Evolutionary conservation across 1,284 basidiomycete species (phyloP).

Genomic region (Austroboletus novae-zelandiae): DNA sequence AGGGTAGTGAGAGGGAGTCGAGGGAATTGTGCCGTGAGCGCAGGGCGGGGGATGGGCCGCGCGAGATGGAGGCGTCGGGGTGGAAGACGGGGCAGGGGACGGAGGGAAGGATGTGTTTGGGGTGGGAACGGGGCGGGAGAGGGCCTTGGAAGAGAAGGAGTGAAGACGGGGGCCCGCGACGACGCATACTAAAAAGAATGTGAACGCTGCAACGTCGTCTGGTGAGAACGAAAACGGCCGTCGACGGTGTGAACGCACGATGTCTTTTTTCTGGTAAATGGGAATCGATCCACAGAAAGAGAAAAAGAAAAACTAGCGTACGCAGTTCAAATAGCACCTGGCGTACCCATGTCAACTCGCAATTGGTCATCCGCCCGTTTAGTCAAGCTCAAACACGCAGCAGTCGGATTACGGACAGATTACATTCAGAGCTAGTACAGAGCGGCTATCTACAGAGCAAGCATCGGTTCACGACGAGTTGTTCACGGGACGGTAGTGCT

Average conservation of each 20-base stretch:
- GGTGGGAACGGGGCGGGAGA: conserved; percentile 49
- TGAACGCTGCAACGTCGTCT: background rate
- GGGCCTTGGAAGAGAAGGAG: conserved; percentile 56
- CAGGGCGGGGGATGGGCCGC: conserved; percentile 25
- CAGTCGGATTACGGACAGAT: background rate
- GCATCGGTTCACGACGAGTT: conserved; percentile 38
- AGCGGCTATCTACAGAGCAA: conserved; percentile 15
- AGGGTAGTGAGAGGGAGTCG: conserved; percentile 12
- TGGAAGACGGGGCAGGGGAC: conserved; percentile 52
- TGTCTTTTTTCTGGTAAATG: background rate
- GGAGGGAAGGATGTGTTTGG: conserved; percentile 58
- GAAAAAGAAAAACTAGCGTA: background rate
- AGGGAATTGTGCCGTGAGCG: conserved; percentile 11
- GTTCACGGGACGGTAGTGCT: conserved; percentile 64
- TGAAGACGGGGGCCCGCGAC: conserved; percentile 57
- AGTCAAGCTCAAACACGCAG: background rate
- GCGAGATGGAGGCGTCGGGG: conserved; percentile 31
- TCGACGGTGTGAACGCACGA: background rate
- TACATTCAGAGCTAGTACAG: conserved; percentile 16
- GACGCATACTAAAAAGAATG: conserved; percentile 42
- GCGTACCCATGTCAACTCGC: conserved; percentile 3
- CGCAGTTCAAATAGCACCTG: background rate
- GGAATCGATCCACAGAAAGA: conserved; percentile 13
- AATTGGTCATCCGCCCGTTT: no score
- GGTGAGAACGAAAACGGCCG: background rate